Evolutionary conservation across 1,284 basidiomycete genomes (phyloP), one percentile per base, ranked within the genome.

Genomic region (Naganishia cerealis): DNA sequence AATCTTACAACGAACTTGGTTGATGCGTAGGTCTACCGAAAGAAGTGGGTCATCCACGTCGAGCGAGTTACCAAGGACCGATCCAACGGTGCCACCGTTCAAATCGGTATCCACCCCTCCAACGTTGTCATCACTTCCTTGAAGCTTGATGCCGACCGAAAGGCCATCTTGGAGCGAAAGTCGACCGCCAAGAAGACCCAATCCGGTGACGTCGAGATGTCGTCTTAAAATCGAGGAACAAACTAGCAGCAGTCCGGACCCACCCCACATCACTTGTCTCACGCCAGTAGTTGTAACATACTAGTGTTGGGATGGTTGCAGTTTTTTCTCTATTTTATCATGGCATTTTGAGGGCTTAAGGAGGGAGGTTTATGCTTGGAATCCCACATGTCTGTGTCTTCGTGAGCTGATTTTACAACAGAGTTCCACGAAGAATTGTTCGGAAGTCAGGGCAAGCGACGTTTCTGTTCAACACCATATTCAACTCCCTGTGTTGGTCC

Each of bases 31-130:
- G 94, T 98, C 72, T 97, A 97, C 88, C 91, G 95, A 81, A 97
- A 98, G 90, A 97, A 97, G 84, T 98, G 92, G 91, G 92, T 98
- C 69, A 91, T 99, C 82, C 90, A 98, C 85, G 91, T 99, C 79
- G 96, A 99, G 83, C 92, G 94, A 81, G 94, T 99, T 71, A 89
- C 91, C 80, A 88, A 94, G 74, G 96, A 99, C 86, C 99, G 99
- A 85, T 92, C 92, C 75, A 97, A 96, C 81, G 96, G 96, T 75
- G 90, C 94, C 72, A 90, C 94, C 69, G 88, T 90, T 70, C 90
- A 91, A 77, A 93, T 98, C 77, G 94, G 94, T 75, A 88, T 99
- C 77, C 90, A 95, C 86, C 94, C 96, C 72, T 93, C 90, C 84
- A 99, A 98, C 82, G 93, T 97, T 70, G 92, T 97, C 75, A 94